Percentiles rank a stretch among this genome's conserved stretches.
These are phyloP conservation scores for Xylariaceae sp. DNA, from an alignment of 2,329 filamentous ascomycete species.

Conservation along the genomic window DNA sequence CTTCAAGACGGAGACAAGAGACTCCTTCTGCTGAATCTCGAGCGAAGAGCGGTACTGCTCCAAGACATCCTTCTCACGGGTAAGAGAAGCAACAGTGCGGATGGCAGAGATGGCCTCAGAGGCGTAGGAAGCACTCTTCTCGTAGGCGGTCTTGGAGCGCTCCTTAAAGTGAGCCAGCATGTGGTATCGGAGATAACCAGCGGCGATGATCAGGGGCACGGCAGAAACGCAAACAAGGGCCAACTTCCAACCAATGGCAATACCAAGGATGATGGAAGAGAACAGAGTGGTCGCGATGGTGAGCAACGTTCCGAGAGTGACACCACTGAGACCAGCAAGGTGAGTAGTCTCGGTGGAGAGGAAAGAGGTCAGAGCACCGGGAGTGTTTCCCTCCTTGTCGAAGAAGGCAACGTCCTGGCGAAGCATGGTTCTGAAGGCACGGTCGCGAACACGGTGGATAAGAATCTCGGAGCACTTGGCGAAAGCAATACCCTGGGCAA, in stretches of 20 bases:
- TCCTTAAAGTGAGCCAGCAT: slow-evolving; percentile 74
- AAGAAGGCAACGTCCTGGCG: slow-evolving; percentile 93
- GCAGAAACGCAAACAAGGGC: slow-evolving; percentile 75
- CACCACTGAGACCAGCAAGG: slow-evolving; percentile 79
- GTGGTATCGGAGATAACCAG: slow-evolving; percentile 84
- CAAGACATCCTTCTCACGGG: slow-evolving; percentile 77
- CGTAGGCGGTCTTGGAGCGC: slow-evolving; percentile 73
- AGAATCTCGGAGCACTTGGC: slow-evolving; percentile 83
- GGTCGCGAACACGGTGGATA: slow-evolving; percentile 74
- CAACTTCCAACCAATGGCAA: slow-evolving; percentile 83
- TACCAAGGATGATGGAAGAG: slow-evolving; percentile 62
- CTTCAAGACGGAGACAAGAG: slow-evolving; percentile 67
- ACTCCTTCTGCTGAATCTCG: slow-evolving; percentile 59
- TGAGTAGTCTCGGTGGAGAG: slow-evolving; percentile 86
- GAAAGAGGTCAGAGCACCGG: slow-evolving; percentile 83
- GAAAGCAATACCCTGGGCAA: slow-evolving; percentile 66
- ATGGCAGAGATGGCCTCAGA: slow-evolving; percentile 93
- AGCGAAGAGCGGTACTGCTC: slow-evolving; percentile 63
- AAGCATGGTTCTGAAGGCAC: slow-evolving; percentile 79
- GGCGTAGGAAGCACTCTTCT: slow-evolving; percentile 76
- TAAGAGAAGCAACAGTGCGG: slow-evolving; percentile 86
- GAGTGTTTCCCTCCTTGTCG: slow-evolving; percentile 81
- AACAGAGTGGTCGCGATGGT: slow-evolving; percentile 76
- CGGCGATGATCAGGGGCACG: slow-evolving; percentile 70
- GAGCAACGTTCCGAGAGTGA: slow-evolving; percentile 79